Evolutionary conservation across 495 filamentous ascomycete species (phyloP).

Genomic region (Penicillium cinerascens): DNA sequence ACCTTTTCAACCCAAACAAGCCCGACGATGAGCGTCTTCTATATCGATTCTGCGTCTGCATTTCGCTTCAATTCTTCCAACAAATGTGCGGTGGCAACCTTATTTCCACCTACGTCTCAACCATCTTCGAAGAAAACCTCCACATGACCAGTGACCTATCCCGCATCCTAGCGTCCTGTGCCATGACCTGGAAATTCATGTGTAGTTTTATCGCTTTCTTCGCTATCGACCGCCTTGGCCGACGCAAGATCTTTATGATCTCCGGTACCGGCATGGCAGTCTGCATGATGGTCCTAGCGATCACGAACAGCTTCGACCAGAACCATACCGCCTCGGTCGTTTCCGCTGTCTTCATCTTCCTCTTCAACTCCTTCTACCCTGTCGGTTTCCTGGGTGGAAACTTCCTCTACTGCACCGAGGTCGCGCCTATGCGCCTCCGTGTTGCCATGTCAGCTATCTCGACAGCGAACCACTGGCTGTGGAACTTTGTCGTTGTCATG

Average conservation of each 20-base stretch:
- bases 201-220: constrained; percentile 48
- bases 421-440: constrained; percentile 51
- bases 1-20: not conserved
- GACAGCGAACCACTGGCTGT: constrained; percentile 44
- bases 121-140: constrained; percentile 35
- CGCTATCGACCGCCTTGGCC: constrained; percentile 47
- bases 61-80: constrained; percentile 43
- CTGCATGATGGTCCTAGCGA: constrained; percentile 39
- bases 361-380: constrained; percentile 60
- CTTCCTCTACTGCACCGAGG: constrained; percentile 57
- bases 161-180: constrained; percentile 30
- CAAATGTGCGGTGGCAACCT: constrained; percentile 41
- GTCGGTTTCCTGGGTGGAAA: constrained; percentile 56
- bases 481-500: constrained; percentile 59
- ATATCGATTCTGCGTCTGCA: constrained; percentile 33
- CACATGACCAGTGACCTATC: constrained; percentile 22
- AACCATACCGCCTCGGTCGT: constrained; percentile 34
- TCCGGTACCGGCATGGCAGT: constrained; percentile 42
- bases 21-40: constrained; percentile 26
- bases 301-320: constrained; percentile 32
- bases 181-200: constrained; percentile 51
- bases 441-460: constrained; percentile 48
- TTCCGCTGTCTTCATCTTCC: constrained; percentile 51
- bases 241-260: constrained; percentile 45
- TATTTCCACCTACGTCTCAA: constrained; percentile 32